Evolutionary conservation across 305 asterid species (phyloP).

Genomic region (Solanum aculeatissimum): DNA sequence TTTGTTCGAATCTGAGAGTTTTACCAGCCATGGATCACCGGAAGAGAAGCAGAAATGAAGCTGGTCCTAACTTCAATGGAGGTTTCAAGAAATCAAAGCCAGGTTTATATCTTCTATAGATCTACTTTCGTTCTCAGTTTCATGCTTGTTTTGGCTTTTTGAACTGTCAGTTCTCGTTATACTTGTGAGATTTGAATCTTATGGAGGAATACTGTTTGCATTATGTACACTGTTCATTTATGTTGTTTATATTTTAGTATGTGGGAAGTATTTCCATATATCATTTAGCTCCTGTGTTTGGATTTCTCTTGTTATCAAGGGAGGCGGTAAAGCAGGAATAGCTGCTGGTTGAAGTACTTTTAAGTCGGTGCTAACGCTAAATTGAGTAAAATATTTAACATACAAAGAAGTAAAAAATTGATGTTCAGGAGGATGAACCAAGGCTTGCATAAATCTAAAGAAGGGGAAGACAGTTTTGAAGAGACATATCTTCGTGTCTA

Average conservation of each 20-base stretch:
- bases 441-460: background rate
- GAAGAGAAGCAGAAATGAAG: slow-evolving; percentile 55
- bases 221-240: background rate
- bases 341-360: background rate
- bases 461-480: background rate
- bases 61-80: slow-evolving; percentile 44
- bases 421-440: background rate
- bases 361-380: background rate
- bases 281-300: background rate
- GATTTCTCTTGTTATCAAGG: background rate
- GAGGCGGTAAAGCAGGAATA: background rate
- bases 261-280: background rate
- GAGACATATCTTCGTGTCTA: background rate
- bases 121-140: background rate
- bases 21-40: slow-evolving; percentile 50
- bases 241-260: background rate
- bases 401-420: background rate
- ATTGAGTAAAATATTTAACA: background rate
- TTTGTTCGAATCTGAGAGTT: slow-evolving; percentile 25
- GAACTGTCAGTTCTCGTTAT: background rate
- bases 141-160: background rate
- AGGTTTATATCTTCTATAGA: slow-evolving; percentile 23
- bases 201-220: background rate
- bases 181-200: background rate
- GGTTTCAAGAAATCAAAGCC: slow-evolving; percentile 54